Evolutionary conservation across 177 flowering plant genomes (phyloP).

Genomic region (Tripterygium wilfordii): DNA sequence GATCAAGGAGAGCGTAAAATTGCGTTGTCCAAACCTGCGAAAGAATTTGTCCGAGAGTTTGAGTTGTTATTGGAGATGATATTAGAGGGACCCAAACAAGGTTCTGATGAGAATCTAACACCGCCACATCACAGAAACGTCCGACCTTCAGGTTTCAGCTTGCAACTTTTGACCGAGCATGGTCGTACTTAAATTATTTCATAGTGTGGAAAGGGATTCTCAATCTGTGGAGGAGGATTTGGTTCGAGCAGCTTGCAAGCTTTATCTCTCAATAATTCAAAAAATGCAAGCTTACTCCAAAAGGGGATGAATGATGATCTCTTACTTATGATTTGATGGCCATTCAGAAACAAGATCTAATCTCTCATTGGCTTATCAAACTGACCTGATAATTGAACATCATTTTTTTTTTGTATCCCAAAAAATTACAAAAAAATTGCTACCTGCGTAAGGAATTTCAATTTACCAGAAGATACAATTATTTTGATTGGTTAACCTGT

Average conservation of each 20-base stretch:
- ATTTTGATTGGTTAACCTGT: too few relatives aligned
- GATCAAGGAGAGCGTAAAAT: constrained; percentile 74
- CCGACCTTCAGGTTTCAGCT: constrained; percentile 73
- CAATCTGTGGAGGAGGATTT: constrained; percentile 77
- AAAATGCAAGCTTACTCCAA: constrained; percentile 76
- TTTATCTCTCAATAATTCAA: constrained; percentile 94
- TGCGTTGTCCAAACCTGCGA: constrained; percentile 67
- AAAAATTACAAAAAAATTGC: too few relatives aligned
- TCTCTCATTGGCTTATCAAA: too few relatives aligned
- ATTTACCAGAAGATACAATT: too few relatives aligned
- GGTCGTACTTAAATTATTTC: constrained; percentile 86
- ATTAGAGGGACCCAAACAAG: constrained; percentile 47
- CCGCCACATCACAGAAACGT: constrained; percentile 23
- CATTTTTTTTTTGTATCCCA: too few relatives aligned
- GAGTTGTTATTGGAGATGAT: constrained; percentile 64
- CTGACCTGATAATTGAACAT: too few relatives aligned
- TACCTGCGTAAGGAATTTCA: too few relatives aligned
- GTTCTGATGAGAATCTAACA: constrained; percentile 31
- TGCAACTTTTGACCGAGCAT: constrained; percentile 73
- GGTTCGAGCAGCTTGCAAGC: constrained; percentile 93
- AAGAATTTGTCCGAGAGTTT: constrained; percentile 55
- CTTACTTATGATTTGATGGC: constrained; percentile 94
- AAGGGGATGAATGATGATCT: constrained; percentile 42
- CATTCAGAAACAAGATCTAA: constrained; percentile 74
- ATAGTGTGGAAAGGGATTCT: constrained; percentile 98